Evolutionary conservation across 139 green algal species (phyloP).

Genomic region (Chlamydomonas eustigma): DNA sequence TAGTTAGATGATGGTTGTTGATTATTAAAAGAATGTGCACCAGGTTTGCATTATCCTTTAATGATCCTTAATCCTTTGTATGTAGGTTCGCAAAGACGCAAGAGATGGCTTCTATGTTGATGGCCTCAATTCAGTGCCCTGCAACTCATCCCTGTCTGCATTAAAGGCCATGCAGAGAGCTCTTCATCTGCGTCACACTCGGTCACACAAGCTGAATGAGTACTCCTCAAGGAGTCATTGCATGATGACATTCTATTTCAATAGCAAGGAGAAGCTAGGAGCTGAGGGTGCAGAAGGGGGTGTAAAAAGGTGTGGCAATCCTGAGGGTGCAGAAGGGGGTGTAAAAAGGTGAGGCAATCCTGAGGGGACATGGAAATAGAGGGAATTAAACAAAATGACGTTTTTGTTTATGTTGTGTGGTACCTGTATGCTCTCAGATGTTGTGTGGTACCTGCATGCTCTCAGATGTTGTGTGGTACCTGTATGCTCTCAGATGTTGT

Average conservation of each 20-base stretch:
- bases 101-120: constrained; percentile 63
- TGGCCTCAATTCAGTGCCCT: constrained; percentile 42
- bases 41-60: too few relatives aligned
- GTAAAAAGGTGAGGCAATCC: constrained; percentile 3
- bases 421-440: constrained; percentile 28
- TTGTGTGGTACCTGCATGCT: too few relatives aligned
- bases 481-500: constrained; percentile 40
- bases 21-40: too few relatives aligned
- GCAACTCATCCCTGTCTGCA: constrained; percentile 21
- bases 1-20: too few relatives aligned
- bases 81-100: constrained; percentile 49
- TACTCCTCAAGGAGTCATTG: constrained; percentile 63
- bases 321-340: constrained; percentile 4
- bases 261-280: constrained; percentile 23
- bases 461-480: background rate
- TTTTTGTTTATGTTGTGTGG: background rate
- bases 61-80: too few relatives aligned
- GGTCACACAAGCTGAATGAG: constrained; percentile 58
- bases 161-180: constrained; percentile 36
- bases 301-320: constrained; percentile 28
- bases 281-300: constrained; percentile 12
- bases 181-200: constrained; percentile 46
- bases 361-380: background rate
- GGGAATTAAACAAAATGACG: too few relatives aligned
- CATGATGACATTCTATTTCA: constrained; percentile 63